Percentiles rank a stretch among this genome's conserved stretches.
phyloP scores from a whole-genome alignment of 1,284 basidiomycete species.

The Cutaneotrichosporon mucoides region DNA sequence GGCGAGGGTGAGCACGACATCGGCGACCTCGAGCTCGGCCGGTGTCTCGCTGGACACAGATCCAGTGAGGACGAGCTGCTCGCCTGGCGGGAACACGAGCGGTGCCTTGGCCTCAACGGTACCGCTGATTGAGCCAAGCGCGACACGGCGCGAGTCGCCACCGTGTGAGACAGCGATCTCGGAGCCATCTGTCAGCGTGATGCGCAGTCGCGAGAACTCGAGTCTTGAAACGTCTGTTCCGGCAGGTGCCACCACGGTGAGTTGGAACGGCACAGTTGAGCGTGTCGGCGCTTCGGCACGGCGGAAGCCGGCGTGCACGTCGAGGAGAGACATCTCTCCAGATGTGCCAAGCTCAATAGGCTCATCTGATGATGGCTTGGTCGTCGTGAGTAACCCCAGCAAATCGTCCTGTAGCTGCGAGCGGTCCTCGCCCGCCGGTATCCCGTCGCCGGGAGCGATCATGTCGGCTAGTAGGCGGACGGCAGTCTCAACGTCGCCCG shows the following conservation, averaged over 20 bases:
- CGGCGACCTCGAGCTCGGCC: slow-evolving; percentile 25
- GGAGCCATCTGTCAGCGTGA: slow-evolving; percentile 41
- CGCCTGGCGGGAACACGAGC: slow-evolving; percentile 22
- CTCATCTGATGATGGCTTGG: slow-evolving; percentile 58
- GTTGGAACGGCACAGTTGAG: slow-evolving; percentile 65
- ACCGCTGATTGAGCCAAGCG: slow-evolving; percentile 3
- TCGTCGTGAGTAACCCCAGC: slow-evolving; percentile 65
- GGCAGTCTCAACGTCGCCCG: slow-evolving; percentile 69
- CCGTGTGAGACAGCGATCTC: slow-evolving; percentile 23
- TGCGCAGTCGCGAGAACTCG: slow-evolving; percentile 29
- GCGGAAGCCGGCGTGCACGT: slow-evolving; percentile 67
- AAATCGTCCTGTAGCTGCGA: slow-evolving; percentile 54
- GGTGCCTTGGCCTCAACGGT: slow-evolving; percentile 7
- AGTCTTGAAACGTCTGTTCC: slow-evolving; percentile 34
- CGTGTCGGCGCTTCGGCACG: slow-evolving; percentile 58
- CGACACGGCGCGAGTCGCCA: slow-evolving; percentile 2
- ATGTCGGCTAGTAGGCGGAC: slow-evolving; percentile 72
- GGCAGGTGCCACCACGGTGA: slow-evolving; percentile 51
- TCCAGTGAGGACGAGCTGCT: slow-evolving; percentile 24
- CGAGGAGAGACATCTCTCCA: slow-evolving; percentile 61
- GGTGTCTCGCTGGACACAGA: slow-evolving; percentile 13
- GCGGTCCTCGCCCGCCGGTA: no score
- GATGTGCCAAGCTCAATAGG: slow-evolving; percentile 61
- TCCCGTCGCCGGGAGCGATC: slow-evolving; percentile 62
- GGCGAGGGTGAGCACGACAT: slow-evolving; percentile 24